A percentile compares a stretch with the other conserved stretches of the same genome.
Conservation (phyloP, 2,329 filamentous ascomycete genomes). For the Sarocladiaceae sp. region DNA sequence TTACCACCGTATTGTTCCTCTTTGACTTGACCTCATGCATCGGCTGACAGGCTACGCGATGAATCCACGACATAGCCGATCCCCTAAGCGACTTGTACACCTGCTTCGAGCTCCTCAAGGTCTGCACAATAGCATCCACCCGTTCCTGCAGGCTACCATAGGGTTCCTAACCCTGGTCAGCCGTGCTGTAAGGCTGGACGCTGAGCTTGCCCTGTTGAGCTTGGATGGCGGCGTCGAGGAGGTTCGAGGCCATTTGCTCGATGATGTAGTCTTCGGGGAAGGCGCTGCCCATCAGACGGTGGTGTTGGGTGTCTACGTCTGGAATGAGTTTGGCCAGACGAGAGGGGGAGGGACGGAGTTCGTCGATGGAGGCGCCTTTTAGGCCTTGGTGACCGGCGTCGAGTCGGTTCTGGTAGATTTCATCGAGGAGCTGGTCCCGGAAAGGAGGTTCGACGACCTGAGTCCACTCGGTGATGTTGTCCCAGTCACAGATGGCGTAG, state of each 20-base stretch:
- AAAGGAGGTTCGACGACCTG: slow-evolving; percentile 12
- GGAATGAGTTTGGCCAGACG: not conserved
- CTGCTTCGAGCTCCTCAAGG: slow-evolving; percentile 19
- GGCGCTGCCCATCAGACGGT: not conserved
- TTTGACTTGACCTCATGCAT: slow-evolving; percentile 19
- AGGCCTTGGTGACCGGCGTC: not conserved
- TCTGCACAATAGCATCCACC: slow-evolving; percentile 18
- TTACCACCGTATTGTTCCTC: slow-evolving; percentile 20
- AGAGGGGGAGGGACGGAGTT: not conserved
- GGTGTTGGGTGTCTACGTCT: not conserved
- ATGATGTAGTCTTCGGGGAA: not conserved
- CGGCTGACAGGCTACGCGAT: slow-evolving; percentile 22
- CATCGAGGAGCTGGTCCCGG: slow-evolving; percentile 11
- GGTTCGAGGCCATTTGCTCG: slow-evolving; percentile 12
- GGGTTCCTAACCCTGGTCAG: slow-evolving; percentile 25
- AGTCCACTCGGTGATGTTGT: slow-evolving; percentile 18
- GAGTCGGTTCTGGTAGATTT: not conserved
- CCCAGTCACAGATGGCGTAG: slow-evolving; percentile 21
- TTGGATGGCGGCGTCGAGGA: slow-evolving; percentile 15
- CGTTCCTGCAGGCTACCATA: slow-evolving; percentile 19
- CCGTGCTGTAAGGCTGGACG: slow-evolving; percentile 21
- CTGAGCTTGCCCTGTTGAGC: slow-evolving; percentile 22
- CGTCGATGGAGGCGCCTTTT: not conserved
- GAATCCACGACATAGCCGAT: slow-evolving; percentile 19
- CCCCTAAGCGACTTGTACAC: slow-evolving; percentile 23